Evolutionary conservation across 768 basidiomycete species (phyloP).

Genomic region (Gyrodon lividus): DNA sequence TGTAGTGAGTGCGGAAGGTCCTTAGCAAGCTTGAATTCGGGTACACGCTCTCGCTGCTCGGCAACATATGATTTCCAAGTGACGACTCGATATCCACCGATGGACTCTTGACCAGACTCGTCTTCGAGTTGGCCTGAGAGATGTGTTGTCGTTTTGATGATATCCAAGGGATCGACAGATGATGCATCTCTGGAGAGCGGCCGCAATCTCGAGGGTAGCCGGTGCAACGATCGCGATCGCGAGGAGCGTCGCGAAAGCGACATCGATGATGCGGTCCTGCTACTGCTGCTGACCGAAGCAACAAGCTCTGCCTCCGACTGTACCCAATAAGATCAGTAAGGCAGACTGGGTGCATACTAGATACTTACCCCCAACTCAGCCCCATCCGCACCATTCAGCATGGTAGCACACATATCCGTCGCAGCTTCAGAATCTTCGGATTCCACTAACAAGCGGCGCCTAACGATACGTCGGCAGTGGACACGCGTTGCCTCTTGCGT

Average conservation of each 20-base stretch:
- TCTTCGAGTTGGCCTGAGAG: not conserved
- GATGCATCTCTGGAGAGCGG: not conserved
- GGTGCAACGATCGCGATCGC: not conserved
- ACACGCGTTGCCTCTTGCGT: not conserved
- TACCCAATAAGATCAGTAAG: slow-evolving; percentile 3
- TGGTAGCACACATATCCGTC: slow-evolving; percentile 15
- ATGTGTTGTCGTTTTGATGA: not conserved
- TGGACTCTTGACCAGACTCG: not conserved
- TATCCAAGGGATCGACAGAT: not conserved
- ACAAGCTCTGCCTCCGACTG: slow-evolving; percentile 1
- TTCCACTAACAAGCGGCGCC: slow-evolving; percentile 4
- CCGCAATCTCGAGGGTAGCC: not conserved
- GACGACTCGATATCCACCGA: slow-evolving; percentile 12
- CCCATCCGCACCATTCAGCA: slow-evolving; percentile 1
- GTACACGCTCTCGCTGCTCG: slow-evolving; percentile 14
- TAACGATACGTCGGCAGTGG: not conserved
- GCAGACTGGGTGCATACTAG: not conserved
- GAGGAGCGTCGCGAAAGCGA: not conserved
- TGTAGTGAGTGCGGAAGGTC: slow-evolving; percentile 65
- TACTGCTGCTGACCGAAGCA: slow-evolving; percentile 3
- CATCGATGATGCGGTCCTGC: slow-evolving; percentile 19
- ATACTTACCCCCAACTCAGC: slow-evolving; percentile 12
- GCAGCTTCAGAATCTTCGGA: slow-evolving; percentile 3
- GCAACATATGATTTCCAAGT: slow-evolving; percentile 24
- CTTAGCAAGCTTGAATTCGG: slow-evolving; percentile 34